phyloP scores from a whole-genome alignment of 1,284 basidiomycete genomes.

The Rugiboletus extremiorientalis region DNA sequence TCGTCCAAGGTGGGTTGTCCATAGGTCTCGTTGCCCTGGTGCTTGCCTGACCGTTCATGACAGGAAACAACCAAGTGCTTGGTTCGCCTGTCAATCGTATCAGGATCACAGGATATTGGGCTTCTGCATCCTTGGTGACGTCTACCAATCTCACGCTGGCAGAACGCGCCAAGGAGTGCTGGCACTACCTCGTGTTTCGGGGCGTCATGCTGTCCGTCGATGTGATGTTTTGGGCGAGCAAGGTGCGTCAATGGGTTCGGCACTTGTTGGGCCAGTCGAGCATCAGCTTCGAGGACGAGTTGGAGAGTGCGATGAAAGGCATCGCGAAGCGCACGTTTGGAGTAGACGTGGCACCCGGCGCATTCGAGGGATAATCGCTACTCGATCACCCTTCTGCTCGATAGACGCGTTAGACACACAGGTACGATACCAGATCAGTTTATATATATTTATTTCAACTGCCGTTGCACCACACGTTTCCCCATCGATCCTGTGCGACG shows the following conservation, averaged over 20 bases:
- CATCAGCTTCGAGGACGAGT: conserved; percentile 60
- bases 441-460: conserved; percentile 18
- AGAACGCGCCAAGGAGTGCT: conserved; percentile 46
- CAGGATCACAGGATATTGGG: conserved; percentile 78
- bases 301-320: conserved; percentile 58
- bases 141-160: conserved; percentile 39
- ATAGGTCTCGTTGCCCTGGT: background rate
- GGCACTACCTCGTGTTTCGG: conserved; percentile 54
- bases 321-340: conserved; percentile 61
- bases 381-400: background rate
- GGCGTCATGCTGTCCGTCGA: conserved; percentile 55
- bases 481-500: conserved; percentile 63
- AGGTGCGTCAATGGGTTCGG: conserved; percentile 49
- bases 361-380: conserved; percentile 39
- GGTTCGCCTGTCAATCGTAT: conserved; percentile 86
- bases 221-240: conserved; percentile 54
- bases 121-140: conserved; percentile 54
- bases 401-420: background rate
- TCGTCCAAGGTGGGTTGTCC: conserved; percentile 57
- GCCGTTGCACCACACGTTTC: conserved; percentile 79
- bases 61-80: conserved; percentile 74
- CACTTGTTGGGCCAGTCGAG: conserved; percentile 32
- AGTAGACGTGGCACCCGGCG: conserved; percentile 47
- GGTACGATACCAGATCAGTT: background rate
- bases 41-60: background rate